Conservation (phyloP, 225 moss, liverwort and hornwort species). For the Neckera pumila region DNA sequence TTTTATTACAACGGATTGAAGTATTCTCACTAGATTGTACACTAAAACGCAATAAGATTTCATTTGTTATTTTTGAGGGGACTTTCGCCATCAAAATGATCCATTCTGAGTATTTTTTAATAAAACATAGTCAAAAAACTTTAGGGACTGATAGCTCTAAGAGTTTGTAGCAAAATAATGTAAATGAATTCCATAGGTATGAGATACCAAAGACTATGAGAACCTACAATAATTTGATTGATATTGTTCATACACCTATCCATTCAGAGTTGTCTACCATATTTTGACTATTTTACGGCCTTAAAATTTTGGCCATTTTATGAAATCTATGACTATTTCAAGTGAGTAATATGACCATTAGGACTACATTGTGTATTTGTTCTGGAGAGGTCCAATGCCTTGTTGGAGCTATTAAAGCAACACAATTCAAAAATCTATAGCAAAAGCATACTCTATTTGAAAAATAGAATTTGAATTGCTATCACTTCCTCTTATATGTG, state of each 20-base stretch:
- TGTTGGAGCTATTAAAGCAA: neutral
- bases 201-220: no score
- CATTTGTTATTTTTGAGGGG: no score
- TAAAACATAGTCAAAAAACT: no score
- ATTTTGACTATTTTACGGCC: neutral
- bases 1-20: no score
- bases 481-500: neutral
- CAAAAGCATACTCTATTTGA: accelerated
- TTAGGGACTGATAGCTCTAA: no score
- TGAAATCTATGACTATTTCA: neutral
- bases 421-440: neutral
- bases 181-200: no score
- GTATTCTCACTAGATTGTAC: no score
- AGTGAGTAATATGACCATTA: neutral
- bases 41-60: no score
- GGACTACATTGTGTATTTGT: neutral
- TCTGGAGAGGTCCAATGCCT: neutral
- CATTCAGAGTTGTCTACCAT: neutral
- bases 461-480: neutral
- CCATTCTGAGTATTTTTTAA: no score
- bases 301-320: neutral
- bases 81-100: no score
- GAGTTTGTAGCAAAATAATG: no score
- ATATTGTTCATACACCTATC: neutral
- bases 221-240: neutral